phyloP scores from a whole-genome alignment of 2,329 filamentous ascomycete species.

The Lojkania enalia region DNA sequence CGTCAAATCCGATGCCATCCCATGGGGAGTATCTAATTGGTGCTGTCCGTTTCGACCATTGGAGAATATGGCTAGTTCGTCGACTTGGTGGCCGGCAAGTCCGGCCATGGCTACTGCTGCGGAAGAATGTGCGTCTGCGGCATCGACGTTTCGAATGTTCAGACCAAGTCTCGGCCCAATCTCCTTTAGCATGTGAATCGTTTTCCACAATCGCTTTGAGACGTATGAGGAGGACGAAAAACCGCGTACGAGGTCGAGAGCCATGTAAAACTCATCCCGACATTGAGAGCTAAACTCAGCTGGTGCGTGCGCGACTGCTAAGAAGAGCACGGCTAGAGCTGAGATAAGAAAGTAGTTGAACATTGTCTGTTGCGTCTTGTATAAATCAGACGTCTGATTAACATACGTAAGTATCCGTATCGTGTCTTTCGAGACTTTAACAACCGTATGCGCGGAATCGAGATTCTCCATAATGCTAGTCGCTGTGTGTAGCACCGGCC shows the following conservation, averaged over 20 bases:
- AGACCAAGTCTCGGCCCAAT: conserved; percentile 71
- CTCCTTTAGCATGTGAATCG: conserved; percentile 70
- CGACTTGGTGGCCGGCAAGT: conserved; percentile 64
- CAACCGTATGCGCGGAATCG: conserved; percentile 71
- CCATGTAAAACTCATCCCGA: conserved; percentile 78
- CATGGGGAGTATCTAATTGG: conserved; percentile 57
- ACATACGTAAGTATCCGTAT: conserved; percentile 71
- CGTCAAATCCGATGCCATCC: conserved; percentile 65
- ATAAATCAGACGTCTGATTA: conserved; percentile 72
- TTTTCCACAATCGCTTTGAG: conserved; percentile 73
- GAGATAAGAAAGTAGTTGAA: conserved; percentile 81
- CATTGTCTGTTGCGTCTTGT: conserved; percentile 71
- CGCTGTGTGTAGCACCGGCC: conserved; percentile 81
- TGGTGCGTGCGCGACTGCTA: conserved; percentile 75
- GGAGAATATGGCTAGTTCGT: conserved; percentile 57
- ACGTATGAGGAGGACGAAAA: conserved; percentile 73
- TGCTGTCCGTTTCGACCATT: conserved; percentile 38
- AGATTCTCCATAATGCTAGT: conserved; percentile 80
- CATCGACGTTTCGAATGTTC: conserved; percentile 47
- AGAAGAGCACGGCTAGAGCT: conserved; percentile 73
- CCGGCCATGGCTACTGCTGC: conserved; percentile 69
- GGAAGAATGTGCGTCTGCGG: conserved; percentile 61
- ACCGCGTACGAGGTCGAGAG: conserved; percentile 72
- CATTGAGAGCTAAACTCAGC: conserved; percentile 69
- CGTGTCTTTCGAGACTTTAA: conserved; percentile 76